phyloP scores from a whole-genome alignment of 768 basidiomycete species.

The Hygrocybe coccinea region DNA sequence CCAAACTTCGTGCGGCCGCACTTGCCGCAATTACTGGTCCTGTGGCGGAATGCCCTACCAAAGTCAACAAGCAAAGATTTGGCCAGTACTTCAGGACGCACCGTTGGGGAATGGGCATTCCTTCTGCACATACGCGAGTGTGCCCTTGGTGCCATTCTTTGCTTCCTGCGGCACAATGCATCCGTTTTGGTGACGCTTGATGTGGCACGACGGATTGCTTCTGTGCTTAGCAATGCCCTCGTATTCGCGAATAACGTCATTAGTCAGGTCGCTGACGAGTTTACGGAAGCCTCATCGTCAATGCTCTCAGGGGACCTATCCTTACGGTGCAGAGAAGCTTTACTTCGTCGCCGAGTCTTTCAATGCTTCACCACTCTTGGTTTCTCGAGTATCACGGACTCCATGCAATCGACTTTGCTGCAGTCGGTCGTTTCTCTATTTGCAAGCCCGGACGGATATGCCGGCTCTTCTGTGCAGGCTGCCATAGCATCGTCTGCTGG shows the following conservation, averaged over 20 bases:
- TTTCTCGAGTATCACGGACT: slow-evolving; percentile 70
- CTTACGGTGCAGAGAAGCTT: slow-evolving; percentile 73
- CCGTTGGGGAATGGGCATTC: slow-evolving; percentile 82
- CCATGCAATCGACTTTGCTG: slow-evolving; percentile 74
- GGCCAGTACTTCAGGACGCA: slow-evolving; percentile 51
- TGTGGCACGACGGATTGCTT: slow-evolving; percentile 82
- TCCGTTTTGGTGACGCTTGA: slow-evolving; percentile 79
- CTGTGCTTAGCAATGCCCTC: slow-evolving; percentile 85
- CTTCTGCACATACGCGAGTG: slow-evolving; percentile 86
- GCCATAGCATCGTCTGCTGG: slow-evolving; percentile 86
- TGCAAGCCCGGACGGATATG: slow-evolving; percentile 80
- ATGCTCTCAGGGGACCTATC: slow-evolving; percentile 42
- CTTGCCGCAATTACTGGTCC: slow-evolving; percentile 86
- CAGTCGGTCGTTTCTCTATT: slow-evolving; percentile 79
- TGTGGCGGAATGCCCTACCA: slow-evolving; percentile 96
- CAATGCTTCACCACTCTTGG: slow-evolving; percentile 87
- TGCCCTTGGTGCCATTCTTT: slow-evolving; percentile 82
- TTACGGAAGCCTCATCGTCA: slow-evolving; percentile 38
- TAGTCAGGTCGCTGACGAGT: slow-evolving; percentile 63
- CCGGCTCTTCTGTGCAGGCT: slow-evolving; percentile 82
- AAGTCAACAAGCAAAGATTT: slow-evolving; percentile 91
- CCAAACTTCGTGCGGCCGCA: slow-evolving; percentile 92
- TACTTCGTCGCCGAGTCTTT: slow-evolving; percentile 79
- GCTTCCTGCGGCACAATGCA: slow-evolving; percentile 79
- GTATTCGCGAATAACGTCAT: slow-evolving; percentile 83